Percentiles rank a stretch among this genome's conserved stretches.
These are phyloP conservation scores for Tolypocladium nubicola DNA, from an alignment of 2,329 filamentous ascomycete genomes.

Conservation along the genomic window DNA sequence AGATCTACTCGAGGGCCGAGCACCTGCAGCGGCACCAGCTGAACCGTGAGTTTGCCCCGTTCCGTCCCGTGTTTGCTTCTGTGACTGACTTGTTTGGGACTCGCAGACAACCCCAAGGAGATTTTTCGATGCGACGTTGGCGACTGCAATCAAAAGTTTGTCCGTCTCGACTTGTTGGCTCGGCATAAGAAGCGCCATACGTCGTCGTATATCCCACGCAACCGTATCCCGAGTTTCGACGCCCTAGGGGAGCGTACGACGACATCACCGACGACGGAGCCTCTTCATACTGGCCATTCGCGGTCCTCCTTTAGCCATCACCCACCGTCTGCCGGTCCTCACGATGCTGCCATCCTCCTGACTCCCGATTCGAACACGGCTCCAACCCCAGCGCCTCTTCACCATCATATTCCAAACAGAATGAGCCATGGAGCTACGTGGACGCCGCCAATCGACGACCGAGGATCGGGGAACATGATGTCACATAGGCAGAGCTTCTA, in stretches of 20 bases:
- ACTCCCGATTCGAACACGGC: conserved; percentile 26
- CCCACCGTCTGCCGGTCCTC: conserved; percentile 22
- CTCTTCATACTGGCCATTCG: neutral
- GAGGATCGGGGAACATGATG: conserved; percentile 21
- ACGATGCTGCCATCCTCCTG: conserved; percentile 35
- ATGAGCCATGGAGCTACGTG: conserved; percentile 10
- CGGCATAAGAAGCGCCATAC: conserved; percentile 58
- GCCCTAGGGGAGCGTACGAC: conserved; percentile 14
- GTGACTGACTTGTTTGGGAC: conserved; percentile 4
- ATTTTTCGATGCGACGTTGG: conserved; percentile 69
- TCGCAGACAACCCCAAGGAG: conserved; percentile 63
- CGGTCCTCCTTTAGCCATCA: neutral
- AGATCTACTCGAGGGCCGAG: conserved; percentile 71
- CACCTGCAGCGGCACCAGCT: conserved; percentile 74
- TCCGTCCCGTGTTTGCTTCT: conserved; percentile 4
- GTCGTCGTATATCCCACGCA: conserved; percentile 38
- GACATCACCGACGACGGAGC: neutral
- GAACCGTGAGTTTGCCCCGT: conserved; percentile 52
- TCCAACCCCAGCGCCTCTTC: conserved; percentile 14
- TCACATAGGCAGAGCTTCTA: conserved; percentile 28
- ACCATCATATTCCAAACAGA: conserved; percentile 8
- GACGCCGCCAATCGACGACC: conserved; percentile 22
- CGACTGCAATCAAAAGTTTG: conserved; percentile 66
- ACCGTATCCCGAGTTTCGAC: conserved; percentile 38
- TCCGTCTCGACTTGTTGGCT: conserved; percentile 65